These are phyloP conservation scores for Ophiostoma ips DNA, from an alignment of 2,329 filamentous ascomycete genomes.

Conservation along the genomic window DNA sequence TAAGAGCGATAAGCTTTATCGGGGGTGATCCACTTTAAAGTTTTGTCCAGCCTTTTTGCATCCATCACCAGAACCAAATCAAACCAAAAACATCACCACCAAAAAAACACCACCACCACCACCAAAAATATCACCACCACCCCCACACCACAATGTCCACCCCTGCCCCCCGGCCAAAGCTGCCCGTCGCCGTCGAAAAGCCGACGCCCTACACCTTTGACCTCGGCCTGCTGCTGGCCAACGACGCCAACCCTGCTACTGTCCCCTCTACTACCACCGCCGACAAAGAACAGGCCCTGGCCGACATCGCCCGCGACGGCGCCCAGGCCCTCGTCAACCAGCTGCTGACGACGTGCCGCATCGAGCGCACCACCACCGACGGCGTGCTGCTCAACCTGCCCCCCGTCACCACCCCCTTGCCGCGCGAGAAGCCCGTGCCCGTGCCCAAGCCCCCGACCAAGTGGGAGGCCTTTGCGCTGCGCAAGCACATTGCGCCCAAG, in stretches of 20 bases:
- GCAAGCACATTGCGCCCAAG: slow-evolving; percentile 93
- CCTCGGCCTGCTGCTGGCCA: slow-evolving; percentile 72
- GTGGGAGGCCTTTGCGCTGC: slow-evolving; percentile 91
- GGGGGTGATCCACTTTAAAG: background rate
- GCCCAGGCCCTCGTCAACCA: slow-evolving; percentile 90
- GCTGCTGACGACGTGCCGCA: slow-evolving; percentile 74
- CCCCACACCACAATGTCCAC: slow-evolving; percentile 8
- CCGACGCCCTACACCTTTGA: slow-evolving; percentile 88
- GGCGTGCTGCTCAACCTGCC: slow-evolving; percentile 74
- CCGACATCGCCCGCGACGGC: slow-evolving; percentile 68
- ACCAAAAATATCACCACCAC: background rate
- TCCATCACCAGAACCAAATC: background rate
- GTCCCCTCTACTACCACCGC: slow-evolving; percentile 25
- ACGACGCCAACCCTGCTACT: slow-evolving; percentile 69
- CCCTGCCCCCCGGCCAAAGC: slow-evolving; percentile 26
- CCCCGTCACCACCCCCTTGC: slow-evolving; percentile 52
- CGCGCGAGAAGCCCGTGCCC: slow-evolving; percentile 85
- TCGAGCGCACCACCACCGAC: slow-evolving; percentile 48
- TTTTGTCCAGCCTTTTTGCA: slow-evolving; percentile 1
- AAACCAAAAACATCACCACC: background rate
- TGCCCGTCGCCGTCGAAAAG: slow-evolving; percentile 58
- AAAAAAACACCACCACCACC: background rate
- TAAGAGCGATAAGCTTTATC: background rate
- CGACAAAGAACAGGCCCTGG: slow-evolving; percentile 34
- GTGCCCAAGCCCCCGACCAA: slow-evolving; percentile 71